Evolutionary conservation across 2,329 filamentous ascomycete species (phyloP).

Genomic region (Fusarium lyarnte): DNA sequence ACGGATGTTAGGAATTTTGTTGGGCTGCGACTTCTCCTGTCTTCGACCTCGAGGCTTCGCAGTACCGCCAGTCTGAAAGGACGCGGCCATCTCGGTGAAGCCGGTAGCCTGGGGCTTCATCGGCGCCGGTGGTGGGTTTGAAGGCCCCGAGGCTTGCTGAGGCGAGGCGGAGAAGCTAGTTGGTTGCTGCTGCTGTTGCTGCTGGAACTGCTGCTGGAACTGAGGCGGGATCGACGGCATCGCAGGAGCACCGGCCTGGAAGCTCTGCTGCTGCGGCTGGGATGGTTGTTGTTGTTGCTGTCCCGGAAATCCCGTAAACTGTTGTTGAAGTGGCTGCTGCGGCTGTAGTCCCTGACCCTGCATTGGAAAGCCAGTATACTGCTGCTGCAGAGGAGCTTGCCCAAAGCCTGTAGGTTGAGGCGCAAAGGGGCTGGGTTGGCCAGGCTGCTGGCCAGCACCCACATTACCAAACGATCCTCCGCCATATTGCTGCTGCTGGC

Average conservation of each 20-base stretch:
- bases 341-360: conserved; percentile 64
- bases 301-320: conserved; percentile 72
- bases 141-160: conserved; percentile 60
- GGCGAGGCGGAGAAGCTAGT: conserved; percentile 58
- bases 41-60: conserved; percentile 57
- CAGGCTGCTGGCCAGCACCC: conserved; percentile 55
- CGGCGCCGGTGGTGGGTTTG: conserved; percentile 64
- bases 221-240: conserved; percentile 69
- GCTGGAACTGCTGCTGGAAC: conserved; percentile 67
- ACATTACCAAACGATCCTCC: conserved; percentile 58
- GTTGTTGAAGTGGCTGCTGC: conserved; percentile 69
- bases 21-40: conserved; percentile 61
- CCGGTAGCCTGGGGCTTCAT: conserved; percentile 74
- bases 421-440: conserved; percentile 63
- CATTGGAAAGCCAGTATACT: conserved; percentile 69
- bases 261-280: conserved; percentile 63
- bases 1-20: conserved; percentile 91
- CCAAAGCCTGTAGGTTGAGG: conserved; percentile 70
- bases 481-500: conserved; percentile 59
- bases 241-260: conserved; percentile 67
- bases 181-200: conserved; percentile 59
- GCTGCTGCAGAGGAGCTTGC: conserved; percentile 61
- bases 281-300: conserved; percentile 54
- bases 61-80: conserved; percentile 65
- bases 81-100: conserved; percentile 73